Evolutionary conservation across 306 rosid genomes (phyloP).

Genomic region (Senna siamea): DNA sequence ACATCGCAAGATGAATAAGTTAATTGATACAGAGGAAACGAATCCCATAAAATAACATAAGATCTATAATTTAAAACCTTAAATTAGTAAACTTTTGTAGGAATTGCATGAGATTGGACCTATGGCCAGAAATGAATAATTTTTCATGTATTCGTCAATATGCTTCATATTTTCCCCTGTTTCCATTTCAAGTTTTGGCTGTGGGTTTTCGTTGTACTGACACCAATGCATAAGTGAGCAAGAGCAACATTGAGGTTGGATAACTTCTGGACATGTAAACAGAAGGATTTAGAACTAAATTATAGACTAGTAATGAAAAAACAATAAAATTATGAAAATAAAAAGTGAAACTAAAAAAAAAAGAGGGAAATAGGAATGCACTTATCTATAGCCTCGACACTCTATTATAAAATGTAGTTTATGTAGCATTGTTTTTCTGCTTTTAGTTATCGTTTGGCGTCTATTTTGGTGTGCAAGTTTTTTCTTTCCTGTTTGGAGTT

Average conservation of each 20-base stretch:
- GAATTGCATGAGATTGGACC: neutral
- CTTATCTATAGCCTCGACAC: neutral
- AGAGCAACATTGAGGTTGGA: neutral
- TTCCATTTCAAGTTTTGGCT: neutral
- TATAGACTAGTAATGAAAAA: neutral
- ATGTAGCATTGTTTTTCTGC: conserved; percentile 13
- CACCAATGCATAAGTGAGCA: conserved; percentile 1
- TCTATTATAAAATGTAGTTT: conserved; percentile 14
- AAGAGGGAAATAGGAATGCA: conserved; percentile 1
- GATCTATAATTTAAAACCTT: neutral
- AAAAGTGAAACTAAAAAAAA: neutral
- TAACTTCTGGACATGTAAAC: neutral
- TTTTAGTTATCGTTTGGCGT: neutral
- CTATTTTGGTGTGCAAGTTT: no score
- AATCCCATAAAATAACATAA: neutral
- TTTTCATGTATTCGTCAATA: neutral
- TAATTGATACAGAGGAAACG: neutral
- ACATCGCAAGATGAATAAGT: neutral
- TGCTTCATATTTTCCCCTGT: neutral
- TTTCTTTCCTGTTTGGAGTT: no score
- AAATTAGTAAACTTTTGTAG: neutral
- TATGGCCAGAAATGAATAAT: neutral
- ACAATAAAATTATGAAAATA: neutral
- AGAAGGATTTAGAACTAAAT: conserved; percentile 1
- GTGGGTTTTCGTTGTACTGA: neutral